Base-by-base conservation (phyloP, 2,329 filamentous ascomycete genomes). In the Acrocalymma vagum region DNA sequence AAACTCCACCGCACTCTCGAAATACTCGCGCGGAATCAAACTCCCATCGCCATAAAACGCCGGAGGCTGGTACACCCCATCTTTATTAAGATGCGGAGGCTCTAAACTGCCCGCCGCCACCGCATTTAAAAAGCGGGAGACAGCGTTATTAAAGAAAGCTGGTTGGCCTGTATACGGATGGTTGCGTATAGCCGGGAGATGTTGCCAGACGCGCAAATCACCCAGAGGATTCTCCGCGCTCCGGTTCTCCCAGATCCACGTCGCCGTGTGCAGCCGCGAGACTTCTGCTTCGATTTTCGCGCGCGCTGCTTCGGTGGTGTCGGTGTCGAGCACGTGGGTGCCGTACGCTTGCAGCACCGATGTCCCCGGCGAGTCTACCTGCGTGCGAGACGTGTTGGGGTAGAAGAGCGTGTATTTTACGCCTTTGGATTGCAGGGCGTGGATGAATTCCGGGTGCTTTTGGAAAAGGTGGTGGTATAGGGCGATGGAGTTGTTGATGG, bases 401-500 rank as follows among this genome's bases (percentile, higher is more conserved):
- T 23, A 55, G 16, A 42, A 45, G 21, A 51, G 43, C 26, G 45
- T 37, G 28, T 70, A 71, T 15, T 54, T 54, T 4, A 69, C 60
- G 1, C 63, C 65, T 25, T 60, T 63, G 14, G 45, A 33, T 7
- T 58, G 51, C 3, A 67, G 42, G 15, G 61, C 58, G 1, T 58
- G 34, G 14, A 60, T 45, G 18, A 71, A 70, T 3, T 61, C 45
- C 5, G 67, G 65, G 0, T 51, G 58, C 21, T 50, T 52, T 22
- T 53, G 36, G 24, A 60, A 44, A 6, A 71, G 29, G 15, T 57
- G 50, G 9, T 48, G 34, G 6, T 55, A 64, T 9, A 71, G 32
- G 3, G 53, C 54, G 6, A 72, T 51, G 18, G 57, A 59, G 1
- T 62, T 66, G 15, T 46, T 66, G 8, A 71, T 60, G 1, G 68